A percentile compares a stretch with the other conserved stretches of the same genome.
These are phyloP conservation scores for Leccinum incarnatum DNA, from an alignment of 768 basidiomycete species.

Conservation along the genomic window DNA sequence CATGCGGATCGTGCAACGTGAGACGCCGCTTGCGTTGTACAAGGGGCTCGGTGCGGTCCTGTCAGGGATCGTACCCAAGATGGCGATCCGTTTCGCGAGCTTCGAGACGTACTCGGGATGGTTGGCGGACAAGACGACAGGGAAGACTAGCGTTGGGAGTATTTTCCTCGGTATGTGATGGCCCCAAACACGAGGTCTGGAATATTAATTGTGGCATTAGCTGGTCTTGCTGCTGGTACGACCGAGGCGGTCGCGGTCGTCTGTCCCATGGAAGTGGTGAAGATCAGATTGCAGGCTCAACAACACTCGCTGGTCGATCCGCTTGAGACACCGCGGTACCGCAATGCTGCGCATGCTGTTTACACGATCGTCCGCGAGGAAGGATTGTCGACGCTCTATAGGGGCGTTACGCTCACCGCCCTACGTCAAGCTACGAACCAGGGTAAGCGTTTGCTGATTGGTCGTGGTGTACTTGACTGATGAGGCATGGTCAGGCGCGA, in stretches of 20 bases:
- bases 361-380: constrained; percentile 94
- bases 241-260: constrained; percentile 94
- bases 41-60: constrained; percentile 97
- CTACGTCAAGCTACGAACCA: constrained; percentile 97
- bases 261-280: constrained; percentile 99
- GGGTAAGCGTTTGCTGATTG: constrained; percentile 45
- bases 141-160: constrained; percentile 71
- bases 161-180: constrained; percentile 78
- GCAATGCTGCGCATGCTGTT: constrained; percentile 95
- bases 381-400: constrained; percentile 78
- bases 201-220: constrained; percentile 38
- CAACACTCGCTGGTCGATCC: constrained; percentile 97
- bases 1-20: constrained; percentile 78
- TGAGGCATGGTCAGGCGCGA: constrained; percentile 58
- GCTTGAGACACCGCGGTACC: constrained; percentile 86
- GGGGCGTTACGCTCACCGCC: constrained; percentile 92
- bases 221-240: constrained; percentile 93
- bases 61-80: constrained; percentile 97
- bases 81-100: constrained; percentile 98
- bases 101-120: constrained; percentile 92
- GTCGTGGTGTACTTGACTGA: not conserved
- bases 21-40: constrained; percentile 94
- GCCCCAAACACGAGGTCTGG: not conserved
- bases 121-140: constrained; percentile 73
- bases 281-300: constrained; percentile 97